Evolutionary conservation across 83 land plant species (phyloP).

Genomic region (Thuja plicata): DNA sequence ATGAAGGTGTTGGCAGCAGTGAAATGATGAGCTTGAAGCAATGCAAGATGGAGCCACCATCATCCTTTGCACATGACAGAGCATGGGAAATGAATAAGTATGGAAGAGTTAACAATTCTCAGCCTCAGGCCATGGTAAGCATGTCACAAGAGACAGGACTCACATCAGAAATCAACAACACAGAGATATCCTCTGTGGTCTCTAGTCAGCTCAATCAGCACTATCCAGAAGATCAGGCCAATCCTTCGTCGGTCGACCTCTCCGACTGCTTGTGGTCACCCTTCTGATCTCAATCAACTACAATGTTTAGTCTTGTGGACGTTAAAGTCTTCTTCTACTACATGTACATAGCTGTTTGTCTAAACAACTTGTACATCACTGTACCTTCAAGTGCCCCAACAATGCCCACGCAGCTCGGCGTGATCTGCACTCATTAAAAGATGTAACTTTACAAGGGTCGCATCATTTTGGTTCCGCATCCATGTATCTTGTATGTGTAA

Average conservation of each 20-base stretch:
- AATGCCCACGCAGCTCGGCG: background rate
- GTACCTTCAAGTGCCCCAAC: background rate
- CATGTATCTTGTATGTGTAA: background rate
- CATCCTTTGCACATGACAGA: background rate
- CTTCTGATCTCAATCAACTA: background rate
- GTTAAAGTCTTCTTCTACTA: background rate
- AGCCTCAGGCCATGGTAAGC: slow-evolving; percentile 4
- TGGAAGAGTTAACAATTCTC: background rate
- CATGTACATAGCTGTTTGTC: background rate
- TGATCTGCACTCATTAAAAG: background rate
- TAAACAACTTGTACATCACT: background rate
- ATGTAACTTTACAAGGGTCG: background rate
- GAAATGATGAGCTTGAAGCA: slow-evolving; percentile 1
- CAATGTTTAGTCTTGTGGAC: background rate
- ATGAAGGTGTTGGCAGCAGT: background rate
- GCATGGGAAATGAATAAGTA: background rate
- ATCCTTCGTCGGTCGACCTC: background rate
- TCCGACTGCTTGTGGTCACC: background rate
- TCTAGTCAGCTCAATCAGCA: slow-evolving; percentile 1
- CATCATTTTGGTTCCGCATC: background rate
- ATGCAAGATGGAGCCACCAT: slow-evolving; percentile 18
- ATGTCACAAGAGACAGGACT: slow-evolving; percentile 16
- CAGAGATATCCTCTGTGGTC: slow-evolving; percentile 14
- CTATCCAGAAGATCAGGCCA: background rate
- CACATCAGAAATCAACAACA: slow-evolving; percentile 5